Evolutionary conservation across 2,329 filamentous ascomycete genomes (phyloP).

Genomic region (Pestalotiopsis sp.): DNA sequence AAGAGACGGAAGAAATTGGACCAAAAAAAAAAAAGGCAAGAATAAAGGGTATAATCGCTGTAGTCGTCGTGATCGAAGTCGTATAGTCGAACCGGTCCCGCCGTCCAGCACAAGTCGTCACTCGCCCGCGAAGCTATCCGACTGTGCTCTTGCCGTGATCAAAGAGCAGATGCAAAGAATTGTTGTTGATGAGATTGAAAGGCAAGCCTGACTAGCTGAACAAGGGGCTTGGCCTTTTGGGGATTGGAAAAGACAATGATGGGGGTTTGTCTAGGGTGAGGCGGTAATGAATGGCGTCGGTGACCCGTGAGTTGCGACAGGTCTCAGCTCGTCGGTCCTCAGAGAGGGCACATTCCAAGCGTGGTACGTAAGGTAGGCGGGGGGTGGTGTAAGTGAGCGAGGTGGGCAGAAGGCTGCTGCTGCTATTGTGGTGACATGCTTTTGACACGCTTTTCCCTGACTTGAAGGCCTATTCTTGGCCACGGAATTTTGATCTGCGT

Average conservation of each 20-base stretch:
- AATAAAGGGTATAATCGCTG: constrained; percentile 17
- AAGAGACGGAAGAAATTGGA: not conserved
- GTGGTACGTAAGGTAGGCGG: not conserved
- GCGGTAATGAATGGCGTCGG: not conserved
- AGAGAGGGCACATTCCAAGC: constrained; percentile 11
- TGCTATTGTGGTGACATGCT: constrained; percentile 11
- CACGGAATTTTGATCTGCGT: constrained; percentile 9
- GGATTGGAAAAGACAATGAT: not conserved
- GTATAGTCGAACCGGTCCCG: constrained; percentile 36
- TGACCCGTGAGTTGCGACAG: constrained; percentile 12
- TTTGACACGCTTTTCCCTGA: constrained; percentile 2
- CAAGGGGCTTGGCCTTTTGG: not conserved
- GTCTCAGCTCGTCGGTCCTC: constrained; percentile 9
- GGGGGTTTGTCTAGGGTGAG: constrained; percentile 1
- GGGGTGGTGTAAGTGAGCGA: not conserved
- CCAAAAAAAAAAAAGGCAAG: not conserved
- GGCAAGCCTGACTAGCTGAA: not conserved
- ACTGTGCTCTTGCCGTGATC: constrained; percentile 35
- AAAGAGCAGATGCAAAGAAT: constrained; percentile 18
- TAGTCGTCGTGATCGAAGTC: constrained; percentile 23
- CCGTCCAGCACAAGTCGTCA: constrained; percentile 47
- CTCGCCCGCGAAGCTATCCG: constrained; percentile 52
- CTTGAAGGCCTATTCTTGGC: constrained; percentile 8
- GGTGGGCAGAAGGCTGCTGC: not conserved
- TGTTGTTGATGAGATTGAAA: constrained; percentile 15